These are phyloP conservation scores for Nidularia pulvinata DNA, from an alignment of 768 basidiomycete species.

Conservation along the genomic window DNA sequence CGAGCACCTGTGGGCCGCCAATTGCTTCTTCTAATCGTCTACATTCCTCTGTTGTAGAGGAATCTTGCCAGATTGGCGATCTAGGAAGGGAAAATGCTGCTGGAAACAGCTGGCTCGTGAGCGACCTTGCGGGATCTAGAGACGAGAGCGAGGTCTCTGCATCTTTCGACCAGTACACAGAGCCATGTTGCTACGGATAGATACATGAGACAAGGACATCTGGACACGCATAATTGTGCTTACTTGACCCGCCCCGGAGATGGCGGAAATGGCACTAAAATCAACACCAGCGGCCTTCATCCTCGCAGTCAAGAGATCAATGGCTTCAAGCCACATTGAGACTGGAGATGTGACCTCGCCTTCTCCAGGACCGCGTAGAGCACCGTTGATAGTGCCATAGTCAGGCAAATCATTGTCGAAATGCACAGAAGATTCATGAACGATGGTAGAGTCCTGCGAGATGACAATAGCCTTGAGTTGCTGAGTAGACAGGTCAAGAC, in stretches of 20 bases:
- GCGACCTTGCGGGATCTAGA: slow-evolving; percentile 47
- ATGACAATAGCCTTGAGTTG: slow-evolving; percentile 79
- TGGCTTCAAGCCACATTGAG: slow-evolving; percentile 82
- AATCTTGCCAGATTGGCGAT: slow-evolving; percentile 92
- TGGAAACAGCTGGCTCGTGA: slow-evolving; percentile 60
- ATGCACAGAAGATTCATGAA: slow-evolving; percentile 72
- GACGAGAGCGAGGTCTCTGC: slow-evolving; percentile 51
- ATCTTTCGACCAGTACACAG: slow-evolving; percentile 75
- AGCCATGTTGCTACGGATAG: slow-evolving; percentile 76
- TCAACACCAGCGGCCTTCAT: slow-evolving; percentile 61
- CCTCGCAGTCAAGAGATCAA: slow-evolving; percentile 73
- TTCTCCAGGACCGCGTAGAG: slow-evolving; percentile 57
- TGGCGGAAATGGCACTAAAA: slow-evolving; percentile 53
- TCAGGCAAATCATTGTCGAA: slow-evolving; percentile 81
- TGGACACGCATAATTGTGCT: slow-evolving; percentile 6
- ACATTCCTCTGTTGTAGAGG: slow-evolving; percentile 80
- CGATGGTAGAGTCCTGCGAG: slow-evolving; percentile 49
- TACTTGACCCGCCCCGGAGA: slow-evolving; percentile 84
- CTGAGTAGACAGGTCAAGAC: slow-evolving; percentile 88
- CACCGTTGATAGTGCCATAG: slow-evolving; percentile 67
- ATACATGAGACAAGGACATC: neutral
- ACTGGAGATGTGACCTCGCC: slow-evolving; percentile 84
- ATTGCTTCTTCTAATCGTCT: slow-evolving; percentile 60
- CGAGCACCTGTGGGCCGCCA: slow-evolving; percentile 71
- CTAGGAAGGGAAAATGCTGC: slow-evolving; percentile 66